Conservation (phyloP, 148 eudicot species). For the Tetragonia tetragonoides region DNA sequence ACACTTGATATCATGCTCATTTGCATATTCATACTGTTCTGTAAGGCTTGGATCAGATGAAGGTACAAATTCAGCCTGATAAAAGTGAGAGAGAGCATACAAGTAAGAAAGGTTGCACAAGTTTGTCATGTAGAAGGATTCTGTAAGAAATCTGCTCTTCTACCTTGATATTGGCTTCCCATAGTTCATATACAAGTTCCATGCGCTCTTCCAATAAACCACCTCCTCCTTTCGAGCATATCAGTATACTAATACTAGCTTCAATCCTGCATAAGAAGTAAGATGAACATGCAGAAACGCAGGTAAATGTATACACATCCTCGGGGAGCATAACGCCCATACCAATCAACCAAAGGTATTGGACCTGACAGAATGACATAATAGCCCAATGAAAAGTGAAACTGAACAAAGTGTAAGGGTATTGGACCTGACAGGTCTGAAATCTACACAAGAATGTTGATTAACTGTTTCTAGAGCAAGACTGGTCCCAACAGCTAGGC, state of each 20-base stretch:
- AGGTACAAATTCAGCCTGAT: conserved; percentile 85
- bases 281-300: too few relatives aligned
- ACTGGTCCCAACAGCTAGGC: conserved; percentile 93
- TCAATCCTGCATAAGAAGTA: conserved; percentile 43
- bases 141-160: conserved; percentile 11
- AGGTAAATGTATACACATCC: too few relatives aligned
- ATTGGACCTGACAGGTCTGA: conserved; percentile 58
- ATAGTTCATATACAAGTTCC: conserved; percentile 79
- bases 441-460: conserved; percentile 55
- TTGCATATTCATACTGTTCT: conserved; percentile 97
- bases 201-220: conserved; percentile 85
- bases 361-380: too few relatives aligned
- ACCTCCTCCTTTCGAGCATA: conserved; percentile 96
- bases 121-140: conserved; percentile 2
- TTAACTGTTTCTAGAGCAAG: conserved; percentile 86
- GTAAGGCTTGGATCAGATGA: conserved; percentile 89
- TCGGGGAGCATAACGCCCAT: too few relatives aligned
- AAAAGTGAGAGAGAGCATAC: background rate
- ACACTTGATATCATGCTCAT: conserved; percentile 86
- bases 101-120: background rate
- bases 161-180: conserved; percentile 87
- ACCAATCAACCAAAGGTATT: too few relatives aligned
- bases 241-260: conserved; percentile 45
- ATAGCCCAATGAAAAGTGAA: too few relatives aligned
- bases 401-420: background rate